Conservation (phyloP, 495 filamentous ascomycete species). For the Evernia prunastri region DNA sequence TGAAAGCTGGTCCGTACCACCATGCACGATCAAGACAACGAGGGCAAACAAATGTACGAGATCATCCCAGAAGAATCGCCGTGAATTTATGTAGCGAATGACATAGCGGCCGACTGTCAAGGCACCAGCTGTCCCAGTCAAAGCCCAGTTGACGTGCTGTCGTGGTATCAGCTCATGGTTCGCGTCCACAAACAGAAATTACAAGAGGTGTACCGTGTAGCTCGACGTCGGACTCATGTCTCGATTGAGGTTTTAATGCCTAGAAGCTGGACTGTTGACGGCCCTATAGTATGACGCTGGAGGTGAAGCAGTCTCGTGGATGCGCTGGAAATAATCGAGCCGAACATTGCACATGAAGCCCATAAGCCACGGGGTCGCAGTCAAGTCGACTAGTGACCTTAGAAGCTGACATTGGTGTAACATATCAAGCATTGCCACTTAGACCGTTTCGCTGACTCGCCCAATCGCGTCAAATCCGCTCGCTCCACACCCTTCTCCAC, state of each 20-base stretch:
- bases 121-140: conserved; percentile 4
- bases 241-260: not conserved
- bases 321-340: not conserved
- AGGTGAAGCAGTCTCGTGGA: not conserved
- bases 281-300: not conserved
- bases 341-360: not conserved
- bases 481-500: not conserved
- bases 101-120: conserved; percentile 8
- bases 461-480: not conserved
- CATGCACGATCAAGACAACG: conserved; percentile 5
- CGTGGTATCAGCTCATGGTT: not conserved
- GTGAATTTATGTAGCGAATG: conserved; percentile 1
- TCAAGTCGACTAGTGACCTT: not conserved
- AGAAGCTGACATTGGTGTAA: not conserved
- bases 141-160: conserved; percentile 14
- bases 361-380: conserved; percentile 1
- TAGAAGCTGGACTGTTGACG: not conserved
- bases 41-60: conserved; percentile 4
- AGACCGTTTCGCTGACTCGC: not conserved
- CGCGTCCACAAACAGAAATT: not conserved
- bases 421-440: not conserved
- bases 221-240: conserved; percentile 4
- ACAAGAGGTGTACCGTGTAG: conserved; percentile 2
- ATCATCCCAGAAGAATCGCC: conserved; percentile 15
- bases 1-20: conserved; percentile 4